Conservation (phyloP, 768 basidiomycete genomes). For the Boletus sp. region DNA sequence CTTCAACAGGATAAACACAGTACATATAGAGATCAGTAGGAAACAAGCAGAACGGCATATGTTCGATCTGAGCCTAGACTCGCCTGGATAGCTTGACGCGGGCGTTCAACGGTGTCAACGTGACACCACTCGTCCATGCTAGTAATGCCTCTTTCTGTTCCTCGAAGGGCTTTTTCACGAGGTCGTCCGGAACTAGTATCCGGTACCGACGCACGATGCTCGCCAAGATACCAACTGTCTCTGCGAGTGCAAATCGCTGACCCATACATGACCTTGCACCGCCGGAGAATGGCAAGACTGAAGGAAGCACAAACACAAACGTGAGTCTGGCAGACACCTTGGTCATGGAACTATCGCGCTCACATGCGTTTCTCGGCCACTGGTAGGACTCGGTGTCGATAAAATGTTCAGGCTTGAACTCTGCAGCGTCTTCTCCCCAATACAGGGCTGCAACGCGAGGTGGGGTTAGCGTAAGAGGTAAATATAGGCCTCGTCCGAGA, state of each 20-base stretch:
- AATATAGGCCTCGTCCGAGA: not conserved
- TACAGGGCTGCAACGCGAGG: conserved; percentile 37
- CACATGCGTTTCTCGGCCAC: not conserved
- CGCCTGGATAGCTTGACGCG: conserved; percentile 24
- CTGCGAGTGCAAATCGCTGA: conserved; percentile 45
- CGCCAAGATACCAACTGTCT: conserved; percentile 43
- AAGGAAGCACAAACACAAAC: not conserved
- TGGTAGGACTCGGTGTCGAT: conserved; percentile 48
- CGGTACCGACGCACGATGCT: conserved; percentile 42
- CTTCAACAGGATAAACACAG: not conserved
- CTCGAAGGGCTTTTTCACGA: conserved; percentile 27
- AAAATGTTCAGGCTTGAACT: conserved; percentile 51
- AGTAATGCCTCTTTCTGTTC: conserved; percentile 36
- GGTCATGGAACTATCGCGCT: conserved; percentile 11
- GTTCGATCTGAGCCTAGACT: not conserved
- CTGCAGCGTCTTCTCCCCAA: conserved; percentile 46
- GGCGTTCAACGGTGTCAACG: conserved; percentile 34
- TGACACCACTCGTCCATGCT: conserved; percentile 38
- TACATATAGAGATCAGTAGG: not conserved
- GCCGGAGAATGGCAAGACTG: conserved; percentile 45
- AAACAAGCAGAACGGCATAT: not conserved
- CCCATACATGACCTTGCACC: conserved; percentile 51
- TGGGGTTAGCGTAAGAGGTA: not conserved
- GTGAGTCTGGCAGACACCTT: not conserved
- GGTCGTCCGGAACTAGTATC: conserved; percentile 38